Evolutionary conservation across 495 filamentous ascomycete genomes (phyloP).

Genomic region (Hypoxylon rickii): DNA sequence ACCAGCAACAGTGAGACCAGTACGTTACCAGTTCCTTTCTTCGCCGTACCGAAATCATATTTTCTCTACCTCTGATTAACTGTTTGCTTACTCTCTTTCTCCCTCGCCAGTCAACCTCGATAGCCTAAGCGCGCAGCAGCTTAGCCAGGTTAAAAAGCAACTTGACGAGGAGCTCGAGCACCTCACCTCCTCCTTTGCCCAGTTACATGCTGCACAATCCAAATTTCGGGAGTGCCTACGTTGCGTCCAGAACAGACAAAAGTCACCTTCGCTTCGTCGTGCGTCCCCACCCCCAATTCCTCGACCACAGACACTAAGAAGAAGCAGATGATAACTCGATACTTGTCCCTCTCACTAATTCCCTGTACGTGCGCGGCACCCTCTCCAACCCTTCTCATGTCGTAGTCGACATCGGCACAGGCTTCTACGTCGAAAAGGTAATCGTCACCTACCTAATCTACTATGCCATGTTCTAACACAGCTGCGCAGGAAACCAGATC

Average conservation of each 20-base stretch:
- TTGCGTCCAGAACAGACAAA: constrained; percentile 66
- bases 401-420: constrained; percentile 93
- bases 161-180: constrained; percentile 94
- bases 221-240: constrained; percentile 90
- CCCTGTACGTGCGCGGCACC: constrained; percentile 87
- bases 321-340: constrained; percentile 62
- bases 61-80: background rate
- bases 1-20: constrained; percentile 19
- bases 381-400: constrained; percentile 79
- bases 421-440: constrained; percentile 96
- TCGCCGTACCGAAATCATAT: background rate
- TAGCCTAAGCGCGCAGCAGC: constrained; percentile 55
- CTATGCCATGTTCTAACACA: constrained; percentile 4
- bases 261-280: constrained; percentile 45
- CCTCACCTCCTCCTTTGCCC: constrained; percentile 83
- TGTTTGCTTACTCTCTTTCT: background rate
- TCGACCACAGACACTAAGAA: background rate
- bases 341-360: constrained; percentile 88
- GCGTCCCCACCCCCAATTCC: constrained; percentile 11
- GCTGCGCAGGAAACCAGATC: constrained; percentile 62
- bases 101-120: constrained; percentile 48
- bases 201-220: constrained; percentile 83
- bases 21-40: constrained; percentile 3
- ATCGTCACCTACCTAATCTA: background rate
- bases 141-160: constrained; percentile 80